phyloP scores from a whole-genome alignment of 306 rosid genomes.

The Vigna radiata region DNA sequence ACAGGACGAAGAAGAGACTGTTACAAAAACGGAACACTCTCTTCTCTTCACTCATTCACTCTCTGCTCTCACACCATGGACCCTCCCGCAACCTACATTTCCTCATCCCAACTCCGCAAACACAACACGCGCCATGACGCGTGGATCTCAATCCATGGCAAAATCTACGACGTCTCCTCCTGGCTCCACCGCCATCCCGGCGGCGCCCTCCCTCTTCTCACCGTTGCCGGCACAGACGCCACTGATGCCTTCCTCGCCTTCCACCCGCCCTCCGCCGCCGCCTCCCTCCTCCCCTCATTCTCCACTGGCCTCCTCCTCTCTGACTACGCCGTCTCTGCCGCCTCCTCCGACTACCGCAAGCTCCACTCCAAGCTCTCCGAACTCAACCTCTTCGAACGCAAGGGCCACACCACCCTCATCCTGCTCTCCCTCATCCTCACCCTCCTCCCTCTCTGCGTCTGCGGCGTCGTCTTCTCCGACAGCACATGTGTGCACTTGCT shows the following conservation, averaged over 20 bases:
- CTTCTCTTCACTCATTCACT: background rate
- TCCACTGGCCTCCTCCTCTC: conserved; percentile 58
- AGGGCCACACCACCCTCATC: conserved; percentile 58
- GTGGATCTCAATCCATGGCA: conserved; percentile 82
- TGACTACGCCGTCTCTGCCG: conserved; percentile 65
- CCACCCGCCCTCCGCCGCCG: conserved; percentile 65
- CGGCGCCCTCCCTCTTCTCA: conserved; percentile 64
- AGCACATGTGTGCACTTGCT: conserved; percentile 53
- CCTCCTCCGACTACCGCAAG: conserved; percentile 62
- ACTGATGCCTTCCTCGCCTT: conserved; percentile 83
- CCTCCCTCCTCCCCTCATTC: conserved; percentile 51
- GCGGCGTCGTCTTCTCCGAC: conserved; percentile 57
- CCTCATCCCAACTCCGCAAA: conserved; percentile 23
- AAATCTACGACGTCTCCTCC: conserved; percentile 66
- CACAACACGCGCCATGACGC: conserved; percentile 61
- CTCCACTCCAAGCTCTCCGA: conserved; percentile 49
- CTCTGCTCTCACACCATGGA: background rate
- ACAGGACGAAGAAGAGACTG: background rate
- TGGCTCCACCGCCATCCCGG: conserved; percentile 80
- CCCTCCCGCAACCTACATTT: conserved; percentile 34
- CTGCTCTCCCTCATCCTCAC: conserved; percentile 30
- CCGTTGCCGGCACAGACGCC: conserved; percentile 79
- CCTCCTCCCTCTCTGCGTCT: conserved; percentile 51
- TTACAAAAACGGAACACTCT: background rate
- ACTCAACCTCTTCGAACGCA: conserved; percentile 59